Conservation (phyloP, 495 filamentous ascomycete species). For the Glarea lozoyensis region DNA sequence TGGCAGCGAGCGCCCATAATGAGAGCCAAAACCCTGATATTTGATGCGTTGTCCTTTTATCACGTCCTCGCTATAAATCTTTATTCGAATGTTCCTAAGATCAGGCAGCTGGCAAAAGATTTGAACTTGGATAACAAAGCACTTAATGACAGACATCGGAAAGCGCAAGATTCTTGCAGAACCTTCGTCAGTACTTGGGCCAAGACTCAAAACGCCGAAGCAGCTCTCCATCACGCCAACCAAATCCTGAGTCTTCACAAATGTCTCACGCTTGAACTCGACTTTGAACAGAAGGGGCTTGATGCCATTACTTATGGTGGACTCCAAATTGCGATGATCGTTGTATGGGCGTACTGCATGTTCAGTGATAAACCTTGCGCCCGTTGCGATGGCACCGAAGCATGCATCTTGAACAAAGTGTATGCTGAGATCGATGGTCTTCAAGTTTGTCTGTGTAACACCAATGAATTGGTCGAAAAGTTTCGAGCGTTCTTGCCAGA, state of each 20-base stretch:
- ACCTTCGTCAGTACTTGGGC: too few species aligned
- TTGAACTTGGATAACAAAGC: slow-evolving; percentile 1
- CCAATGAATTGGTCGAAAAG: slow-evolving; percentile 1
- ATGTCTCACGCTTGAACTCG: neutral
- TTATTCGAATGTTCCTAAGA: slow-evolving; percentile 12
- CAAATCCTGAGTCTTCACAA: slow-evolving; percentile 10
- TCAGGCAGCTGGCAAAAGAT: slow-evolving; percentile 15
- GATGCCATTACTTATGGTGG: slow-evolving; percentile 15
- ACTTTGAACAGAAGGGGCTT: neutral
- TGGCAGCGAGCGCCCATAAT: slow-evolving; percentile 6
- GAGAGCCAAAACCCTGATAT: slow-evolving; percentile 10
- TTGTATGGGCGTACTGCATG: slow-evolving; percentile 13
- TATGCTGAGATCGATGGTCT: slow-evolving; percentile 5
- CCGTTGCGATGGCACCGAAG: slow-evolving; percentile 7
- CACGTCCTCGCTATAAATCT: slow-evolving; percentile 20
- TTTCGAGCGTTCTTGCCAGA: slow-evolving; percentile 9
- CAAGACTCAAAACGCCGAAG: slow-evolving; percentile 1
- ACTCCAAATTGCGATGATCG: slow-evolving; percentile 4
- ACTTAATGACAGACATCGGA: slow-evolving; percentile 1
- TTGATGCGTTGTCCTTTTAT: slow-evolving; percentile 18
- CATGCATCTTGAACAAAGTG: slow-evolving; percentile 11
- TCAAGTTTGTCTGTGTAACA: slow-evolving; percentile 12
- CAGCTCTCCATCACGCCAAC: slow-evolving; percentile 8
- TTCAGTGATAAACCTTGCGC: too few species aligned
- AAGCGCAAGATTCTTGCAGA: neutral